phyloP scores from a whole-genome alignment of 345 rosid species.

The Alliaria petiolata region DNA sequence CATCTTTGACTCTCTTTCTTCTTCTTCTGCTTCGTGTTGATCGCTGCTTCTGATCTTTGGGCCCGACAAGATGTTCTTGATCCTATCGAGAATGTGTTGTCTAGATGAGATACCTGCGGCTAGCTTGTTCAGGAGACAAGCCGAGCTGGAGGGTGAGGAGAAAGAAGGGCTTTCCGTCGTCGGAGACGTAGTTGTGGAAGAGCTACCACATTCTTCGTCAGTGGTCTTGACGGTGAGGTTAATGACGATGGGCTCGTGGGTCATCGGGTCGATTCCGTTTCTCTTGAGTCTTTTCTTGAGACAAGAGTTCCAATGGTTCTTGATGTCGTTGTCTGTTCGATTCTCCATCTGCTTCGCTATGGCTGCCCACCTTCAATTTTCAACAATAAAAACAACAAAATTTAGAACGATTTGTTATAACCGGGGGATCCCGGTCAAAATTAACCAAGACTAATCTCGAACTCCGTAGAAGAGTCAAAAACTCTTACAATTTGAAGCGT shows the following conservation, averaged over 20 bases:
- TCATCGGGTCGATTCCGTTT: conserved; percentile 32
- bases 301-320: conserved; percentile 26
- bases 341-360: conserved; percentile 22
- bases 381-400: neutral
- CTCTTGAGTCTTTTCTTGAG: conserved; percentile 18
- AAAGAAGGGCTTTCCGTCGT: neutral
- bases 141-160: neutral
- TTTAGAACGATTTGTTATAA: too few species aligned
- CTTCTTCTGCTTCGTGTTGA: neutral
- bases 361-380: conserved; percentile 32
- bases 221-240: conserved; percentile 1
- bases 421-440: too few species aligned
- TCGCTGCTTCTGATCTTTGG: neutral
- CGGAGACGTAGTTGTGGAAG: neutral
- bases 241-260: conserved; percentile 26
- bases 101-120: conserved; percentile 21
- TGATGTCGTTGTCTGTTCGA: conserved; percentile 36
- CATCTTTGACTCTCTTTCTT: neutral
- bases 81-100: conserved; percentile 15
- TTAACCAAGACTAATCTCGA: neutral
- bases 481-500: neutral
- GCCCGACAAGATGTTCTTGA: conserved; percentile 9
- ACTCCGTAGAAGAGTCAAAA: neutral
- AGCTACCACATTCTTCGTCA: neutral
- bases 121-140: conserved; percentile 23